Conservation (phyloP, 345 rosid species). For the Lepidium aucheri region DNA sequence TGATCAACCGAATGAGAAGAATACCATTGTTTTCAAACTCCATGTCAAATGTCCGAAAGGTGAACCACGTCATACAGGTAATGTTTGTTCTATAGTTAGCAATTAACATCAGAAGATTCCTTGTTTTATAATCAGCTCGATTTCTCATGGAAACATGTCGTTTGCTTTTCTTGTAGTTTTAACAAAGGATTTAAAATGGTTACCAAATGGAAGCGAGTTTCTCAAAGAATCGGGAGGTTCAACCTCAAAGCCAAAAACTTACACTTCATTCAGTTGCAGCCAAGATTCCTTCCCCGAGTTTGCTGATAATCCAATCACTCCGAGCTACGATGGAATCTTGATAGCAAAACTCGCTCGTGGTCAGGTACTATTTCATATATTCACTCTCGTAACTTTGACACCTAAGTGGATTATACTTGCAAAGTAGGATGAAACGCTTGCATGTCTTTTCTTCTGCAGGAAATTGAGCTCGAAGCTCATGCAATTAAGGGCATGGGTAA, state of each 20-base stretch:
- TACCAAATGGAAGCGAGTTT: constrained; percentile 77
- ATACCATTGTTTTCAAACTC: constrained; percentile 89
- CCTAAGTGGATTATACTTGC: not conserved
- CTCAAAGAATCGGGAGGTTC: constrained; percentile 45
- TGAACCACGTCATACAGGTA: constrained; percentile 52
- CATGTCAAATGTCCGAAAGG: constrained; percentile 50
- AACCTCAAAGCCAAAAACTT: constrained; percentile 51
- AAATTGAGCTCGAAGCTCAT: constrained; percentile 94
- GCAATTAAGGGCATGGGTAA: constrained; percentile 89
- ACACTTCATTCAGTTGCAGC: constrained; percentile 59
- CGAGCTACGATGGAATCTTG: constrained; percentile 27
- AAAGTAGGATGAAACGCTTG: not conserved
- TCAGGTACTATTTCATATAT: constrained; percentile 15
- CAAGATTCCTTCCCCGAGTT: constrained; percentile 61
- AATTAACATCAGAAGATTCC: not conserved
- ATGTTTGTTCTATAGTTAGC: not conserved
- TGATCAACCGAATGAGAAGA: constrained; percentile 78
- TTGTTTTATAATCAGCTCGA: not conserved
- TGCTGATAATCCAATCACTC: constrained; percentile 41
- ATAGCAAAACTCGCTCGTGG: constrained; percentile 57
- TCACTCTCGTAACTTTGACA: not conserved
- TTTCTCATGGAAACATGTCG: constrained; percentile 1
- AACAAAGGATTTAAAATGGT: constrained; percentile 69
- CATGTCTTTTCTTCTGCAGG: constrained; percentile 35
- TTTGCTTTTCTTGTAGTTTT: constrained; percentile 42